Evolutionary conservation across 768 basidiomycete genomes (phyloP), one percentile per base, ranked within the genome.

Genomic region (Lactarius vividus): DNA sequence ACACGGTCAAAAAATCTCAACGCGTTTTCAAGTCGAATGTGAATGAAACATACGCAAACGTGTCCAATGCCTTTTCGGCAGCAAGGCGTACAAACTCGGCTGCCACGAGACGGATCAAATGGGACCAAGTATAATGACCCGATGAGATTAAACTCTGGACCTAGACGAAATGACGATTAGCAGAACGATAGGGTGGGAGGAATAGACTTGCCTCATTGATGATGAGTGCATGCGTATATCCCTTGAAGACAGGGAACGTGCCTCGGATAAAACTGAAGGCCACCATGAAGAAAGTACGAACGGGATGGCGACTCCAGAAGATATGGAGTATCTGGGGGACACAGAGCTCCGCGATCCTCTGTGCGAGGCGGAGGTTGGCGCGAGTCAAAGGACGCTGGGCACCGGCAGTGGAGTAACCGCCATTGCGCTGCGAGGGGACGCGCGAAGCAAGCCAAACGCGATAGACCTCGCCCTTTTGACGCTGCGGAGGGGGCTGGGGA

Each of bases 161-260:
- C 91, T 93, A 72, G 54, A 52, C 49, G 65, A 64, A 52, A 64
- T 62, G 66, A 29, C 31, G n/a, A 40, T 49, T 28, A 52, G 49
- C 42, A 16, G 7, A 55, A 26, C 11, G 35, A 28, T 0, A 9
- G 29, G 44, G 15, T 2, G 59, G 42, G 53, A 9, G 10, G 33
- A 52, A 16, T 7, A 4, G 61, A 75, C 86, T 39, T 61, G 88
- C 91, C 84, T 94, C 90, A 77, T 94, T 88, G 69, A 93, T 86
- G 70, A 93, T 89, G 75, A 91, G 77, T 61, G 91, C 91, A 77
- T 93, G 92, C 10, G 92, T 92, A 79, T 91, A 93, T 67, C 89
- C 88, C 77, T 89, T 84, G 75, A 89, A 88, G 11, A 91, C 92
- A 40, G 91, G 91, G 73, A 92, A 86, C 65, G 88, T 77, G 67